These are phyloP conservation scores for Friedmanniomyces simplex DNA, from an alignment of 495 filamentous ascomycete genomes.

Conservation along the genomic window DNA sequence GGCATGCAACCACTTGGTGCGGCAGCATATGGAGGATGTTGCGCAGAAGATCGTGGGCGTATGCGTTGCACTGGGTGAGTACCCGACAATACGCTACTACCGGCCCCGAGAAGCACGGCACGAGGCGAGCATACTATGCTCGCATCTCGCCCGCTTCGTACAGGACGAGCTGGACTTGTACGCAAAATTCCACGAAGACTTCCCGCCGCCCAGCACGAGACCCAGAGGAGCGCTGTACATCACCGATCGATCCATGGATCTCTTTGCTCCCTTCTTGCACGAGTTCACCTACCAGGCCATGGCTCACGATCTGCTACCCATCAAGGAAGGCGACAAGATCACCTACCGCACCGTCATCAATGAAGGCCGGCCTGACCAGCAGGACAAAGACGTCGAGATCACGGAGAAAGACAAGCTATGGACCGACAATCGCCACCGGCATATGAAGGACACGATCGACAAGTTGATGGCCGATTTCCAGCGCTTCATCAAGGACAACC, in stretches of 20 bases:
- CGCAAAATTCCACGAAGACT: constrained; percentile 67
- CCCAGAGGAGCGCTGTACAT: constrained; percentile 79
- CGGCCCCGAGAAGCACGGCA: constrained; percentile 61
- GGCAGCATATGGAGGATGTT: constrained; percentile 65
- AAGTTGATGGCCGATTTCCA: constrained; percentile 88
- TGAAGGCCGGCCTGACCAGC: constrained; percentile 52
- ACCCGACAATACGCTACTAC: constrained; percentile 86
- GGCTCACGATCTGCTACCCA: constrained; percentile 82
- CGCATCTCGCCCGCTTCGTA: constrained; percentile 82
- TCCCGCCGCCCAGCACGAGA: constrained; percentile 70
- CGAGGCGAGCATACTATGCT: constrained; percentile 77
- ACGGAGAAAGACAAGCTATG: constrained; percentile 83
- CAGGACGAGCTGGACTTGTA: constrained; percentile 84
- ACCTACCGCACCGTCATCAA: constrained; percentile 72
- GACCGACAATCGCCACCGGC: constrained; percentile 83
- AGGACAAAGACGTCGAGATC: constrained; percentile 84
- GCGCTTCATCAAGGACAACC: constrained; percentile 80
- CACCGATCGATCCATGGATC: constrained; percentile 84
- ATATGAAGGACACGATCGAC: constrained; percentile 97
- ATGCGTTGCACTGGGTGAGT: constrained; percentile 76
- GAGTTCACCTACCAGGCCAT: constrained; percentile 99
- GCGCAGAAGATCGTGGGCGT: constrained; percentile 84
- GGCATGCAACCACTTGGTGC: constrained; percentile 71
- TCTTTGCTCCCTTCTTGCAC: constrained; percentile 76
- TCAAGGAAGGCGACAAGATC: constrained; percentile 79